A percentile compares a stretch with the other conserved stretches of the same genome.
These are phyloP conservation scores for Biscutella laevigata DNA, from an alignment of 441 rosid genomes.

Conservation along the genomic window DNA sequence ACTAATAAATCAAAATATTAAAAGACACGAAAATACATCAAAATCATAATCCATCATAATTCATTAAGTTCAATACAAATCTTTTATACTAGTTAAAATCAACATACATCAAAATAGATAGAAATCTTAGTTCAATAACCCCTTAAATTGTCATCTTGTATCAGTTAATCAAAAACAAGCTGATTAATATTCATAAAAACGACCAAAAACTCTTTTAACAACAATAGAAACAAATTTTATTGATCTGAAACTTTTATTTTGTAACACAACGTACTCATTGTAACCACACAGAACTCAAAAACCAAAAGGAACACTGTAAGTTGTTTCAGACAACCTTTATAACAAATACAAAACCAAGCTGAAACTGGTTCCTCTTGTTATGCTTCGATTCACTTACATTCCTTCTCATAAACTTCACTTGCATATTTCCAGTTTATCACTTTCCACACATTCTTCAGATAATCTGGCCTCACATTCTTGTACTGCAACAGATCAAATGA, in stretches of 20 bases:
- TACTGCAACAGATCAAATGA: slow-evolving; percentile 47
- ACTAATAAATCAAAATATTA: no score
- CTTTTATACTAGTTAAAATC: no score
- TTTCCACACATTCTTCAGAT: slow-evolving; percentile 87
- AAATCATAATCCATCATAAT: no score
- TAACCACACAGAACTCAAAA: slow-evolving; percentile 16
- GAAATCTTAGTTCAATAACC: no score
- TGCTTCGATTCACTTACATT: slow-evolving; percentile 34
- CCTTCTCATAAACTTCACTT: slow-evolving; percentile 48
- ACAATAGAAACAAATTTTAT: neutral
- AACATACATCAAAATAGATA: no score
- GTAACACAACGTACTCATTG: neutral
- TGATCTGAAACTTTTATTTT: neutral
- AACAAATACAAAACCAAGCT: slow-evolving; percentile 7
- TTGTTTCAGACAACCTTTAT: slow-evolving; percentile 15
- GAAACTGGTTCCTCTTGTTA: neutral
- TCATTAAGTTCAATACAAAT: no score
- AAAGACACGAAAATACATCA: no score
- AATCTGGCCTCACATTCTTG: slow-evolving; percentile 93
- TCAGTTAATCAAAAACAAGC: no score
- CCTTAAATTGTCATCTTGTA: neutral
- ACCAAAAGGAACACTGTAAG: slow-evolving; percentile 1
- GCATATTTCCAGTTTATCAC: slow-evolving; percentile 91
- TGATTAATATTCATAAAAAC: no score
- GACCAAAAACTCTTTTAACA: neutral